These are phyloP conservation scores for Chytriomyces sp. DNA, from an alignment of 192 early-diverging fungal genomes.

Conservation along the genomic window DNA sequence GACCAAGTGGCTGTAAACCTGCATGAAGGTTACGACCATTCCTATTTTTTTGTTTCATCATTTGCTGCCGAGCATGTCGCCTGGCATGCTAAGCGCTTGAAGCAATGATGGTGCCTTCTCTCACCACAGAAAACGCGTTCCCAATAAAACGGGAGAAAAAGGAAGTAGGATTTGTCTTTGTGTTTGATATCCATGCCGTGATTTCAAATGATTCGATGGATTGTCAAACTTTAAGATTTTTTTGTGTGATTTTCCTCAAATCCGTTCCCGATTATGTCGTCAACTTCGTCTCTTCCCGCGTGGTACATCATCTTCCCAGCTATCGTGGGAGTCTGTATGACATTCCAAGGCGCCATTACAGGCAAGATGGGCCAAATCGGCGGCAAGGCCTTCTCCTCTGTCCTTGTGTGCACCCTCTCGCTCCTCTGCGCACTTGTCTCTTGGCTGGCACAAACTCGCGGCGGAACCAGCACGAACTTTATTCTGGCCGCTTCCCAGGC, in stretches of 20 bases:
- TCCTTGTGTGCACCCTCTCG: background rate
- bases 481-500: background rate
- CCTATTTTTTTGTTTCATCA: conserved; percentile 81
- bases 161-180: no score
- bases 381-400: background rate
- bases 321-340: background rate
- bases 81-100: conserved; percentile 6
- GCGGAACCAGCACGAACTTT: background rate
- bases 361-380: background rate
- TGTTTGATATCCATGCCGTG: no score
- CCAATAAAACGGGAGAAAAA: no score
- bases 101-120: no score
- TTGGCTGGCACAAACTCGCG: background rate
- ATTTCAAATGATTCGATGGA: no score
- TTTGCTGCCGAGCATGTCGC: conserved; percentile 48
- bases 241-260: no score
- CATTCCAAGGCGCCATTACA: background rate
- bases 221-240: no score
- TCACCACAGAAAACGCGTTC: no score
- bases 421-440: background rate
- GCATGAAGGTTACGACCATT: conserved; percentile 86
- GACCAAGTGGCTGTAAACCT: conserved; percentile 53
- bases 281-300: no score
- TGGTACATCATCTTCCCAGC: background rate
- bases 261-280: no score